Evolutionary conservation across 495 filamentous ascomycete species (phyloP).

Genomic region (Platismatia glauca): DNA sequence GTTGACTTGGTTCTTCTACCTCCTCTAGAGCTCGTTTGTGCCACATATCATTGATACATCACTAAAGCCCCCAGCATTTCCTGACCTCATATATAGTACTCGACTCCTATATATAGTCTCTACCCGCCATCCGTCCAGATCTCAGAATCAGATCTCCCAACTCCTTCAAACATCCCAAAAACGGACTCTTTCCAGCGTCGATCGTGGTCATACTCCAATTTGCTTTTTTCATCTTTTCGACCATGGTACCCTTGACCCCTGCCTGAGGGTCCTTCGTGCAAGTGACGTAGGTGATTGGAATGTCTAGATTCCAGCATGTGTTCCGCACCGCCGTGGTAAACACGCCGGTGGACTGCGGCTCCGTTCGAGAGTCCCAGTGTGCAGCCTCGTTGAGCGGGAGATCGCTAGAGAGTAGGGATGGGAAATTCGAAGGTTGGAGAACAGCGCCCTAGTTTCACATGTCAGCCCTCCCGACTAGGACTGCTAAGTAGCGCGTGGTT

Average conservation of each 20-base stretch:
- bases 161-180: neutral
- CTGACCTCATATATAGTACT: no score
- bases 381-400: neutral
- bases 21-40: no score
- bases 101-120: no score
- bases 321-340: neutral
- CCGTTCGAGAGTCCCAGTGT: neutral
- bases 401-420: neutral
- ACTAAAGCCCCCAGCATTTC: no score
- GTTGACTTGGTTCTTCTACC: no score
- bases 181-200: neutral
- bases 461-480: neutral
- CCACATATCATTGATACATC: no score
- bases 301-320: neutral
- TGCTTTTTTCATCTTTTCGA: neutral
- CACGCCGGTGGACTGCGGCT: neutral
- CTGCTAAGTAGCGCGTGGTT: neutral
- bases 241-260: neutral
- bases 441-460: neutral
- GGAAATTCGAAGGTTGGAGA: neutral
- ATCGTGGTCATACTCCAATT: neutral
- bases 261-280: neutral
- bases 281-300: neutral
- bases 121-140: neutral
- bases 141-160: neutral